Base-by-base conservation (phyloP, 768 basidiomycete species). In the Auricularia auricula-judae region DNA sequence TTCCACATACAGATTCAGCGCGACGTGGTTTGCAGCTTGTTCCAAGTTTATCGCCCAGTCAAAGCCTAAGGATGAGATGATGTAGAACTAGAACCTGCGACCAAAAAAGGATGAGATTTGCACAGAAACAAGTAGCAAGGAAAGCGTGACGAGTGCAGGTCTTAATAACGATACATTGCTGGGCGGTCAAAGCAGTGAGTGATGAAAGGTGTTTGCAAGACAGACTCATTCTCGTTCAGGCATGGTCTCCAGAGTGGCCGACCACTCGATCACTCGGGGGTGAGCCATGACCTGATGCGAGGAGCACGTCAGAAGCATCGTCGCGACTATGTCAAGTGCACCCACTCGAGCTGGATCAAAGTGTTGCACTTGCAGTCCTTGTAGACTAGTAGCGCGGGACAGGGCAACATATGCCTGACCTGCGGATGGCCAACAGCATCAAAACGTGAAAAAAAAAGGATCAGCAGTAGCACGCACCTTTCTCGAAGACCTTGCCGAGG, bases 361-460 rank as follows among this genome's bases (percentile, higher is more conserved):
- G 68, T 88, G 83, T 21, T 92, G 78, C 3, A 94, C 88, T 71
- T 95, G 92, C 36, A 96, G 79, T 3, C 93, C 93, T 3, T 90
- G 85, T 63, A 96, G 77, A 3, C 82, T 86, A 0, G 93, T 94
- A 16, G 93, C 93, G 23, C 93, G 91, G 21, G 93, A 95, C 21
- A 93, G 81, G 3, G 90, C 91, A 35, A 94, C 91, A 66, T 93
- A 93, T n/a, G 91, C 89, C 78, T 93, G 91, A 36, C 91, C 90
- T 92, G 65, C 14, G 67, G 36, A 53, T 18, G 35, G 66, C 4
- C 5, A 51, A 16, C 34, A 3, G 29, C n/a, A 29, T 10, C 51
- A 63, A 36, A 59, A 21, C 42, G 3, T 43, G 23, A 7, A 18
- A 18, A 4, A 5, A 5, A 51, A 21, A 51, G 8, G 47, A 18